phyloP scores from a whole-genome alignment of 2,329 filamentous ascomycete species.

The Paramyrothecium roridum region DNA sequence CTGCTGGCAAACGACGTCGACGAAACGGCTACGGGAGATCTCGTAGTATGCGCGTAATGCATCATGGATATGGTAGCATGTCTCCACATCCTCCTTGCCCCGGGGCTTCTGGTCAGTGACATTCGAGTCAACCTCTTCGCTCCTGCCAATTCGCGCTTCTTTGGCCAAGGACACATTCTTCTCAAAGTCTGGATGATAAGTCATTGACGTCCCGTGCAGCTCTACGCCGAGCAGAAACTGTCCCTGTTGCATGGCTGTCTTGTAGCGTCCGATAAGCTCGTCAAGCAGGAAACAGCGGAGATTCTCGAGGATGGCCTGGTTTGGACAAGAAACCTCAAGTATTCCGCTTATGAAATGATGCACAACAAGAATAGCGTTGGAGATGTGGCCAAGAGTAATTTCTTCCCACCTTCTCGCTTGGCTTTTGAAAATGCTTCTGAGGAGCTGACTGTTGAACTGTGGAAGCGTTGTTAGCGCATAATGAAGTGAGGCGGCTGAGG shows the following conservation, averaged over 20 bases:
- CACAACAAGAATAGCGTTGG: constrained; percentile 45
- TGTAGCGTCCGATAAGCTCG: constrained; percentile 41
- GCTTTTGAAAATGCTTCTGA: constrained; percentile 45
- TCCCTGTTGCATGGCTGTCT: constrained; percentile 32
- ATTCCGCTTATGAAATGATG: constrained; percentile 48
- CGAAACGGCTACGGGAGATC: constrained; percentile 57
- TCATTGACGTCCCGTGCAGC: constrained; percentile 16
- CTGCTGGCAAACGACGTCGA: constrained; percentile 61
- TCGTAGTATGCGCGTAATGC: constrained; percentile 60
- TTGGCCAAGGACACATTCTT: constrained; percentile 14
- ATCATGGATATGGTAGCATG: constrained; percentile 45
- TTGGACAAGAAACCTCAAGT: constrained; percentile 36
- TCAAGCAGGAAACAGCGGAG: constrained; percentile 44
- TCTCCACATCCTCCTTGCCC: not conserved
- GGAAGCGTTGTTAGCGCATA: not conserved
- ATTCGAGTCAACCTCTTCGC: too few relatives aligned
- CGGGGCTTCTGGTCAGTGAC: too few relatives aligned
- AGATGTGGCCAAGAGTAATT: constrained; percentile 46
- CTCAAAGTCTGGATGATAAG: constrained; percentile 13
- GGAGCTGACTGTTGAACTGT: constrained; percentile 34
- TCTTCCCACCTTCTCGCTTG: constrained; percentile 52
- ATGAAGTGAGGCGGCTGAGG: too few relatives aligned
- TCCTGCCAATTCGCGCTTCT: not conserved
- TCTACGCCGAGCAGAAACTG: constrained; percentile 2
- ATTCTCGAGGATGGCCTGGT: constrained; percentile 35